These are phyloP conservation scores for Aspergillus avenaceus DNA, from an alignment of 495 filamentous ascomycete species.

Conservation along the genomic window DNA sequence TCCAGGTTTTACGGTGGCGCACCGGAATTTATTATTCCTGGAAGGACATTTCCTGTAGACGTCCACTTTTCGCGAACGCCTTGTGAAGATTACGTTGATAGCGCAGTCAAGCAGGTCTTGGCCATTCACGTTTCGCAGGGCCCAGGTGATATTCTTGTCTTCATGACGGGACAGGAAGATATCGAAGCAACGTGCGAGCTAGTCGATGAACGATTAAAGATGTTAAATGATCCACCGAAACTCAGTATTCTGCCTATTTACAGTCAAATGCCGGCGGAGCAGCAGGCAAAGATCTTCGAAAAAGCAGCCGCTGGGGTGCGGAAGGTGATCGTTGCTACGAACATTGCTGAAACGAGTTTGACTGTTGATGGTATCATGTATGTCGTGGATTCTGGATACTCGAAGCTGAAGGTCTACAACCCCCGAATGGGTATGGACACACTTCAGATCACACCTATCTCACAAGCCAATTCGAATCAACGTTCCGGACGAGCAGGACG, in stretches of 20 bases:
- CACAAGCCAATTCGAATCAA: constrained; percentile 92
- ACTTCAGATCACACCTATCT: constrained; percentile 95
- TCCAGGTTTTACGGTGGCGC: constrained; percentile 97
- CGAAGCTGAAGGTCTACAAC: constrained; percentile 98
- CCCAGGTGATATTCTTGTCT: constrained; percentile 89
- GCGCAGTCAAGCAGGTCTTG: constrained; percentile 92
- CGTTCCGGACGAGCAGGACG: constrained; percentile 90
- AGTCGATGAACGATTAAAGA: constrained; percentile 79
- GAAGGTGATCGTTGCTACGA: constrained; percentile 97
- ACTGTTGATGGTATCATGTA: constrained; percentile 99
- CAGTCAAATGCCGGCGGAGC: constrained; percentile 97
- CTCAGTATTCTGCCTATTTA: constrained; percentile 96
- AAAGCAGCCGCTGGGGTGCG: constrained; percentile 82
- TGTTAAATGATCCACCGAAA: constrained; percentile 91
- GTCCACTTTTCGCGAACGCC: constrained; percentile 93
- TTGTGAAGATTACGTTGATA: constrained; percentile 96
- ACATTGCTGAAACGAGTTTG: constrained; percentile 96
- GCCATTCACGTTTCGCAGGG: constrained; percentile 96
- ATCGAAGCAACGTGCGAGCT: constrained; percentile 96
- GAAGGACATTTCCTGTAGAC: constrained; percentile 95
- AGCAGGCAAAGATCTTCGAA: constrained; percentile 98
- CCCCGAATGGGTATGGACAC: constrained; percentile 99
- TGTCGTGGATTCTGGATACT: constrained; percentile 93
- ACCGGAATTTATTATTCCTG: constrained; percentile 94
- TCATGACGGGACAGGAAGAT: constrained; percentile 99